phyloP scores from a whole-genome alignment of 495 filamentous ascomycete species.

The Podospora pseudocomata region DNA sequence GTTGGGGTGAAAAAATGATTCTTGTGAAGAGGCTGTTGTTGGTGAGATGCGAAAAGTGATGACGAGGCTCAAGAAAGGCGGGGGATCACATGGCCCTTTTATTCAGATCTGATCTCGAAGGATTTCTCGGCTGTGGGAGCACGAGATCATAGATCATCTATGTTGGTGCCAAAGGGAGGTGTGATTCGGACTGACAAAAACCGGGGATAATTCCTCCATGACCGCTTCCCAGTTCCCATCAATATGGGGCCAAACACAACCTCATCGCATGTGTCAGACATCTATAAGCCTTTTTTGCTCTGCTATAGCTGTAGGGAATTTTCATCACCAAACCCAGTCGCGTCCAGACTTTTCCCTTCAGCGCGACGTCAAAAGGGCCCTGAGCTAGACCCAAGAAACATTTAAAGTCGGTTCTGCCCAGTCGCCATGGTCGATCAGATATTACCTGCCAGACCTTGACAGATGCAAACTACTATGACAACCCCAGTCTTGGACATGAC shows the following conservation, averaged over 20 bases:
- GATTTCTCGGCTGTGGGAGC: neutral
- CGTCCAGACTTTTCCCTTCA: too few relatives aligned
- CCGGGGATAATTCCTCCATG: neutral
- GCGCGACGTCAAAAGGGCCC: neutral
- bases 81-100: neutral
- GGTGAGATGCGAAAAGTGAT: neutral
- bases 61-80: neutral
- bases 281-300: neutral
- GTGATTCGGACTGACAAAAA: neutral
- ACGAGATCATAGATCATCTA: neutral
- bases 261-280: neutral
- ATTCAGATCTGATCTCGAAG: neutral
- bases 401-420: slow-evolving; percentile 8
- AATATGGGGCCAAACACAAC: neutral
- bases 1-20: neutral
- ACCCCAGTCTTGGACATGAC: neutral
- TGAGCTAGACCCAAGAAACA: neutral
- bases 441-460: slow-evolving; percentile 1
- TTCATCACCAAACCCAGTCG: neutral
- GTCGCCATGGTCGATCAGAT: slow-evolving; percentile 2
- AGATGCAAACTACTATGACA: neutral
- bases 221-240: neutral
- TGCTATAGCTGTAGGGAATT: neutral
- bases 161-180: neutral
- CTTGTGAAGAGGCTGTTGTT: neutral